Base-by-base conservation (phyloP, 768 basidiomycete genomes). In the Psilocybe cyanescens region DNA sequence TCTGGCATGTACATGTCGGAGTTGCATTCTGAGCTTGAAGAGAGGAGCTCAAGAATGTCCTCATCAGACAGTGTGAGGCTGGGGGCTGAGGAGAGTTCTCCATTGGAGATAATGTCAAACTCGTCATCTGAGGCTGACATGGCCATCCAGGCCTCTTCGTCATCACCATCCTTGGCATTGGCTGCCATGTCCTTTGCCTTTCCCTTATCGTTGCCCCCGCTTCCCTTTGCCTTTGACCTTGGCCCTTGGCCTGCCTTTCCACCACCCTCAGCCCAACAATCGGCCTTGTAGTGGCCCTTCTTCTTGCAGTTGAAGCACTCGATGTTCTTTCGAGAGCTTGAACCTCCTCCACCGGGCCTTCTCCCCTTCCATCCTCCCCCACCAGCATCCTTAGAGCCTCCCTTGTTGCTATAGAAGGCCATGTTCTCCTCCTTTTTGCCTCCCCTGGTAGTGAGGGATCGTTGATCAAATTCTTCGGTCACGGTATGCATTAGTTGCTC, bases 231-330 rank as follows among this genome's bases (percentile, higher is more conserved):
- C 44, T 64, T 55, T 60, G 29, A 59, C 64, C 47, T 45, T 30
- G 66, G 71, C n/a, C 65, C 66, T 55, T 77, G 73, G 0, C 77
- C 78, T 47, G 76, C 74, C 55, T 72, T 74, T 39, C 76, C 76
- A 41, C 77, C 75, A 2, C 78, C 78, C 37, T 73, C 73, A 2
- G 63, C 67, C 76, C 75, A 78, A 53, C 77, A 78, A 30, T 78
- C 70, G 8, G 57, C 59, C 60, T 62, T 64, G 2, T 67, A 29
- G 52, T 78, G 75, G 1, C 77, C 72, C 24, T 66, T 65, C 44
- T 69, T 68, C n/a, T 47, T 44, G 41, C 61, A 61, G 39, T 61
- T 63, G 66, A 9, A 57, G 12, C 55, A 57, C 28, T 49, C 57
- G 19, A 19, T 19, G 19, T 19, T 19, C 19, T 19, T 19, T 12